A percentile compares a stretch with the other conserved stretches of the same genome.
Evolutionary conservation across 2,329 filamentous ascomycete species (phyloP).

Genomic region (Sclerotiophoma versabilis): DNA sequence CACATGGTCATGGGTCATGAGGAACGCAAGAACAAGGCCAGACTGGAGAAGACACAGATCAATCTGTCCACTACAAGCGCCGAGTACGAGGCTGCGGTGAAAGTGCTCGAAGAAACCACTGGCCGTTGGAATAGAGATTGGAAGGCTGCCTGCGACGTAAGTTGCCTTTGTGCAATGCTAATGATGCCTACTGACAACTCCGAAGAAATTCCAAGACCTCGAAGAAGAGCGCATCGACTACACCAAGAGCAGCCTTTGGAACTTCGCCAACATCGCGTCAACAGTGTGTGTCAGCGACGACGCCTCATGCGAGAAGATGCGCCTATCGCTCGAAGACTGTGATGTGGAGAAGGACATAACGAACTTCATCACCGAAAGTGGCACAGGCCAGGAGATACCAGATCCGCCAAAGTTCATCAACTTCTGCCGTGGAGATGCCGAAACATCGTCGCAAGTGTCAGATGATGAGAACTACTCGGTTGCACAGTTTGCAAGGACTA

Average conservation of each 20-base stretch:
- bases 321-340: constrained; percentile 89
- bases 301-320: constrained; percentile 89
- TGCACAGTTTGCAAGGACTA: constrained; percentile 91
- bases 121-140: constrained; percentile 96
- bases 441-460: constrained; percentile 80
- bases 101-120: constrained; percentile 92
- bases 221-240: constrained; percentile 98
- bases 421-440: constrained; percentile 89
- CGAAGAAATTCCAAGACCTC: constrained; percentile 93
- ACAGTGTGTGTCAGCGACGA: constrained; percentile 98
- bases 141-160: constrained; percentile 87
- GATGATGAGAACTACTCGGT: constrained; percentile 93
- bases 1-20: constrained; percentile 99
- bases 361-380: constrained; percentile 83
- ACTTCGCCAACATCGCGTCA: constrained; percentile 94
- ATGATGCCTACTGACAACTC: constrained; percentile 15
- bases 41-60: constrained; percentile 97
- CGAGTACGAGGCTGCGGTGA: constrained; percentile 93
- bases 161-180: constrained; percentile 22
- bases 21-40: constrained; percentile 98
- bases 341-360: constrained; percentile 96
- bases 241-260: constrained; percentile 97
- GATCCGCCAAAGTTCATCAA: constrained; percentile 98
- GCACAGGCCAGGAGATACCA: constrained; percentile 96
- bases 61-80: constrained; percentile 88